These are phyloP conservation scores for Tuber borchii DNA, from an alignment of 495 filamentous ascomycete species.

Conservation along the genomic window DNA sequence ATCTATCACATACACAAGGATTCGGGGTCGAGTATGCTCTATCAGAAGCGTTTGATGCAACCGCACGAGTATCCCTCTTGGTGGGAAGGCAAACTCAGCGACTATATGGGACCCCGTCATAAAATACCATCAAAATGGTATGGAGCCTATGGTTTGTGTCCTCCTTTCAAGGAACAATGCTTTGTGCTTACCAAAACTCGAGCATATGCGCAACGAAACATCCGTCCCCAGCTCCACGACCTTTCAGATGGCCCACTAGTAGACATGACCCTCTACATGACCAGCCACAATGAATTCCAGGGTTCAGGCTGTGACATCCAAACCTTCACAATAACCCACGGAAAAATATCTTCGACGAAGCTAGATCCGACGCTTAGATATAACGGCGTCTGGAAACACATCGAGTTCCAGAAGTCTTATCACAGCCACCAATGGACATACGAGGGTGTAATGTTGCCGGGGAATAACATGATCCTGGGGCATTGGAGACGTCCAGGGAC, in stretches of 20 bases:
- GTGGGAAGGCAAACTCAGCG: constrained; percentile 16
- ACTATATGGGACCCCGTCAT: constrained; percentile 4
- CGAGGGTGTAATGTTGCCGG: constrained; percentile 27
- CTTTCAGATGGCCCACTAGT: constrained; percentile 21
- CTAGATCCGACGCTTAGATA: constrained; percentile 3
- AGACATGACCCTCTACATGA: constrained; percentile 20
- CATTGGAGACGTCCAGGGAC: constrained; percentile 15
- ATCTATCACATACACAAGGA: constrained; percentile 21
- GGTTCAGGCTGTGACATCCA: constrained; percentile 16
- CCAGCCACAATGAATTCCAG: constrained; percentile 9
- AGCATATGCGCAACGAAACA: background rate
- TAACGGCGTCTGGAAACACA: constrained; percentile 17
- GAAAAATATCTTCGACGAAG: constrained; percentile 10
- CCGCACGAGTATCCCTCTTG: constrained; percentile 16
- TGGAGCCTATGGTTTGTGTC: constrained; percentile 24
- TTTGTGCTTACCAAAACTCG: background rate
- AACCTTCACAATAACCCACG: constrained; percentile 11
- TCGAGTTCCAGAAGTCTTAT: constrained; percentile 22
- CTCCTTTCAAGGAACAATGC: background rate
- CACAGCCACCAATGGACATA: constrained; percentile 17
- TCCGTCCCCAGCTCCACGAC: constrained; percentile 4
- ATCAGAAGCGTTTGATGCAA: constrained; percentile 17
- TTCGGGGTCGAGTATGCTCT: constrained; percentile 16
- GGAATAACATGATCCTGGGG: constrained; percentile 32
- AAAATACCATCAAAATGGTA: constrained; percentile 30